Conservation (phyloP, 805 yeast species). For the Barnettozyma wickerhamii region DNA sequence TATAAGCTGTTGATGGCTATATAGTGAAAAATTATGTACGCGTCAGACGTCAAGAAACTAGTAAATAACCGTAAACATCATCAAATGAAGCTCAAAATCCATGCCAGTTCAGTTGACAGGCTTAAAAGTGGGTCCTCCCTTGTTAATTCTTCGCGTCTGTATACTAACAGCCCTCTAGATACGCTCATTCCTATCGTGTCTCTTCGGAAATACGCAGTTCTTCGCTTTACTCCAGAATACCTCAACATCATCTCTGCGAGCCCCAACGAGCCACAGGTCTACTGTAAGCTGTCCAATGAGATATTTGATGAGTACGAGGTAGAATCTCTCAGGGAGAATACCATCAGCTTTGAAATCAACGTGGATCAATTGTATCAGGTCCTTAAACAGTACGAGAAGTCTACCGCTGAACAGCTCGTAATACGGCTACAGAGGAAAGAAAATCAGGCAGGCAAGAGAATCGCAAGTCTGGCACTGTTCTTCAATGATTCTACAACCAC, state of each 20-base stretch:
- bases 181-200: slow-evolving; percentile 47
- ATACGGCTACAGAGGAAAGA: slow-evolving; percentile 43
- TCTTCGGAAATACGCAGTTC: slow-evolving; percentile 50
- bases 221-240: slow-evolving; percentile 48
- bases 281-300: slow-evolving; percentile 51
- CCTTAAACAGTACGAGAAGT: slow-evolving; percentile 49
- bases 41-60: not conserved
- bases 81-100: slow-evolving; percentile 31
- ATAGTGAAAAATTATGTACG: not conserved
- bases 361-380: slow-evolving; percentile 58
- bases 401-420: slow-evolving; percentile 46
- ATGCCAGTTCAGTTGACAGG: slow-evolving; percentile 25
- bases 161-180: slow-evolving; percentile 21
- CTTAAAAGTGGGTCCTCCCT: slow-evolving; percentile 23
- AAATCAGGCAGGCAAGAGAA: slow-evolving; percentile 28
- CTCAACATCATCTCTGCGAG: slow-evolving; percentile 49
- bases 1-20: too few relatives aligned
- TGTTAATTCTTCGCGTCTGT: not conserved
- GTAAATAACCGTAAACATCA: not conserved
- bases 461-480: slow-evolving; percentile 51
- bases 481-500: slow-evolving; percentile 42
- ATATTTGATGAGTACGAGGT: slow-evolving; percentile 29
- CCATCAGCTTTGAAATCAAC: slow-evolving; percentile 57
- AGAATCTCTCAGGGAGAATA: slow-evolving; percentile 47
- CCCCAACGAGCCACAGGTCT: slow-evolving; percentile 58